These are phyloP conservation scores for Coccomyxa subellipsoidea DNA, from an alignment of 163 green algal genomes.

Conservation along the genomic window DNA sequence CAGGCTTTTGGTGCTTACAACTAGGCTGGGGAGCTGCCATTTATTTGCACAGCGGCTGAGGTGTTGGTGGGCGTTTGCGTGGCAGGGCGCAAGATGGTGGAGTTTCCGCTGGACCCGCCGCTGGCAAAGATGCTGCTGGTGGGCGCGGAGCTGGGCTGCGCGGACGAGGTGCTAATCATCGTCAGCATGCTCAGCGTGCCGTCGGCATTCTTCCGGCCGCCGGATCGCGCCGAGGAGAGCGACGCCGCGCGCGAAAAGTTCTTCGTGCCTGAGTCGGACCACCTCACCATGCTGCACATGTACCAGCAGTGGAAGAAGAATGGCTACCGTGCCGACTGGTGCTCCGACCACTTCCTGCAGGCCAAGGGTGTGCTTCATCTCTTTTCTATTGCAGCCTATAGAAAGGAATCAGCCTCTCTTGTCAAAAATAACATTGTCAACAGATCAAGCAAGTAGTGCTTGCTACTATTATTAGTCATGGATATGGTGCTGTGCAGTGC, in stretches of 20 bases:
- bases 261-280: constrained; percentile 96
- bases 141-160: constrained; percentile 77
- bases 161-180: constrained; percentile 79
- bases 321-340: constrained; percentile 87
- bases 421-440: too few relatives aligned
- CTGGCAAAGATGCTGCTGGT: constrained; percentile 92
- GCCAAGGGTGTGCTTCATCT: constrained; percentile 75
- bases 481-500: constrained; percentile 18
- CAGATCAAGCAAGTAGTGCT: too few relatives aligned
- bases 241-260: constrained; percentile 98
- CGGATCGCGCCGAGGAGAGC: constrained; percentile 87
- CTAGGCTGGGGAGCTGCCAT: too few relatives aligned
- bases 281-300: constrained; percentile 96
- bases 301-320: constrained; percentile 97
- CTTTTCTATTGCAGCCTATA: too few relatives aligned
- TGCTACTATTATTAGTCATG: too few relatives aligned
- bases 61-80: too few relatives aligned
- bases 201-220: constrained; percentile 92
- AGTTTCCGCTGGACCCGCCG: constrained; percentile 96
- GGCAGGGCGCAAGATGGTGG: constrained; percentile 80
- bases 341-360: constrained; percentile 89
- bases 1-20: too few relatives aligned
- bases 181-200: constrained; percentile 96
- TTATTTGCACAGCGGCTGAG: too few relatives aligned
- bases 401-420: too few relatives aligned